Conservation (phyloP, 129 eudicot genomes). For the Saussurea involucrata region DNA sequence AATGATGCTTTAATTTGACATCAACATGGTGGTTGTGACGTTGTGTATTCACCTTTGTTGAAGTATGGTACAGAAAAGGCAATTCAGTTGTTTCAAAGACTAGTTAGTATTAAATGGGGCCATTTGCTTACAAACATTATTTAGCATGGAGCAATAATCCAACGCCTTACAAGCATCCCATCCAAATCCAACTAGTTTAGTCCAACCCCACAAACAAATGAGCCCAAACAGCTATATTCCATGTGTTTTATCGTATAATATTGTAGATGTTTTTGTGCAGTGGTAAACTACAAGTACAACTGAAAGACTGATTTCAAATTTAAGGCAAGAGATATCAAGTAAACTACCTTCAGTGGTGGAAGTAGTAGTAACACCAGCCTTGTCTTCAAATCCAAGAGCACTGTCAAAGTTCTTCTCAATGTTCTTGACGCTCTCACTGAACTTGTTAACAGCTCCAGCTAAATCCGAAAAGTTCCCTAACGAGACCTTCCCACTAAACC, state of each 20-base stretch:
- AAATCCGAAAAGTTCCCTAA: slow-evolving; percentile 86
- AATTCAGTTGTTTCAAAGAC: background rate
- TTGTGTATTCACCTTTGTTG: background rate
- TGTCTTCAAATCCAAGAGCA: slow-evolving; percentile 85
- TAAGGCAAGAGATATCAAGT: slow-evolving; percentile 6
- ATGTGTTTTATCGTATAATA: background rate
- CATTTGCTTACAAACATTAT: background rate
- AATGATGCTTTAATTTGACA: slow-evolving; percentile 2
- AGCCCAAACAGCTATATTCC: background rate
- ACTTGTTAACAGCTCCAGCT: slow-evolving; percentile 85
- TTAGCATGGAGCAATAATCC: background rate
- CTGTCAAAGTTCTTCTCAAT: slow-evolving; percentile 90
- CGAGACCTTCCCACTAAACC: slow-evolving; percentile 85
- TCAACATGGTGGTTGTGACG: background rate
- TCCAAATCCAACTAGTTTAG: slow-evolving; percentile 6
- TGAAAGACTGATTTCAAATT: background rate
- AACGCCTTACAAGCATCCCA: background rate
- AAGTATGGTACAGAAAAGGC: background rate
- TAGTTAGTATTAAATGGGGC: background rate
- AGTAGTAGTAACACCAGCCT: slow-evolving; percentile 32
- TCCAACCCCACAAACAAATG: slow-evolving; percentile 9
- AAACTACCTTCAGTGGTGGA: slow-evolving; percentile 48
- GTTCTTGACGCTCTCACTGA: slow-evolving; percentile 89
- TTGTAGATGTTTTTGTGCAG: background rate
- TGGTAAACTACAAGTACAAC: background rate